phyloP scores from a whole-genome alignment of 352 stramenopile genomes.

The Blastocystis sp. region DNA sequence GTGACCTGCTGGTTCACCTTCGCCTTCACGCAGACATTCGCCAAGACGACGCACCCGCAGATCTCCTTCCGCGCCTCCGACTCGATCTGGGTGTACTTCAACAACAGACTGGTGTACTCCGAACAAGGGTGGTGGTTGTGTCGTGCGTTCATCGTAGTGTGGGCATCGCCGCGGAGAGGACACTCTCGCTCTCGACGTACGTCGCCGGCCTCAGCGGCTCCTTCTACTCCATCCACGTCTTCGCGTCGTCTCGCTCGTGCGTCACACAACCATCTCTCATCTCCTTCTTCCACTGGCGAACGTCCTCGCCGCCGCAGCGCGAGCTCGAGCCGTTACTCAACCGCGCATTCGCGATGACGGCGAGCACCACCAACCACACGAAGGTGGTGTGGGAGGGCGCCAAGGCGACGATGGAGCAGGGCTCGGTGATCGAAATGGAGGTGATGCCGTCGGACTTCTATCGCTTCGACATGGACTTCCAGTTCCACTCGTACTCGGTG shows the following conservation, averaged over 20 bases:
- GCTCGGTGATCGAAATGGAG: background rate
- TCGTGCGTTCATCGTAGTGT: background rate
- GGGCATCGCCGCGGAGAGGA: background rate
- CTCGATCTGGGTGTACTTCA: slow-evolving; percentile 36
- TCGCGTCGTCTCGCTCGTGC: slow-evolving; percentile 33
- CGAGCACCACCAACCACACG: background rate
- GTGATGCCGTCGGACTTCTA: background rate
- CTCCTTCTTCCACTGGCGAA: background rate
- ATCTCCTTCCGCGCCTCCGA: slow-evolving; percentile 3
- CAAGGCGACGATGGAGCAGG: background rate
- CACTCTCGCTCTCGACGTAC: background rate
- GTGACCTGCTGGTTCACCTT: slow-evolving; percentile 59
- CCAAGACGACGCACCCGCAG: background rate
- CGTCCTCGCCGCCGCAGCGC: background rate
- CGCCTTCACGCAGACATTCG: slow-evolving; percentile 4
- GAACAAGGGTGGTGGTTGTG: background rate
- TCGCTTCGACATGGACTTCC: background rate
- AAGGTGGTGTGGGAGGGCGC: background rate
- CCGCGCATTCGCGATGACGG: background rate
- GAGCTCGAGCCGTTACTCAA: background rate
- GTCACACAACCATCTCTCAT: background rate
- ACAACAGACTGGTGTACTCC: background rate
- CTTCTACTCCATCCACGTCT: slow-evolving; percentile 45
- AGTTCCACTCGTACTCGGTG: too few relatives aligned
- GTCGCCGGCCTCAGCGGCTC: background rate